Base-by-base conservation (phyloP, 2,329 filamentous ascomycete species). In the Trichoderma sp. region DNA sequence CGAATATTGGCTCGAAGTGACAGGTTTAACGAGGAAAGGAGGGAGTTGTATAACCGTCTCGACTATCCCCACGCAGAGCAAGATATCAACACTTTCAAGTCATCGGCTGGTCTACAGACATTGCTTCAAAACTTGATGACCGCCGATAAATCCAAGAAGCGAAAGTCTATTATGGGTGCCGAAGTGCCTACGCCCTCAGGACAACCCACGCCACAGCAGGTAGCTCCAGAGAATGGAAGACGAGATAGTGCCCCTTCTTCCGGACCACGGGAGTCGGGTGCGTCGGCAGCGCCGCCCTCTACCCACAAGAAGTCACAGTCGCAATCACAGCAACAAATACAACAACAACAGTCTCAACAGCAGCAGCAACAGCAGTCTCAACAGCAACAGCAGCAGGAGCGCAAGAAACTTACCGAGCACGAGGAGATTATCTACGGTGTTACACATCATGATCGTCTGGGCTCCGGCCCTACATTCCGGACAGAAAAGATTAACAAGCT, bases 81-180 rank as follows among this genome's bases (percentile, higher is more conserved):
- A 81, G 91, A 92, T 73, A 92, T 92, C 69, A 86, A 85, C 73
- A 84, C 88, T 56, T 97, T 96, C 81, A 92, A 92, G 74, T 91
- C 92, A 19, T 96, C 92, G 64, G 84, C 89, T 70, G 93, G 93
- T 8, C 82, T 99, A 4, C 89, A 92, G 66, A 88, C 89, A 64
- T 86, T 98, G 19, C 87, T 97, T 69, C 90, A 94, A 75, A 93
- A 90, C 71, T 87, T 98, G 39, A 87, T 97, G 78, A 88, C 87
- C 67, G 89, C 89, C 64, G 94, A 97, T 78, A 94, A 95, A 78
- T 89, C 89, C 70, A 96, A 97, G 84, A 97, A 97, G 80, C 90
- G 92, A 68, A 93, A 90, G 77, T 89, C 89, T 5, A 81, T 91
- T 29, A 84, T 90, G 73, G 63, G 86, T 3, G 81, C 84, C 9